Evolutionary conservation across 1,284 basidiomycete species (phyloP), one percentile per base, ranked within the genome.

Genomic region (Exobasidium rhododendri): DNA sequence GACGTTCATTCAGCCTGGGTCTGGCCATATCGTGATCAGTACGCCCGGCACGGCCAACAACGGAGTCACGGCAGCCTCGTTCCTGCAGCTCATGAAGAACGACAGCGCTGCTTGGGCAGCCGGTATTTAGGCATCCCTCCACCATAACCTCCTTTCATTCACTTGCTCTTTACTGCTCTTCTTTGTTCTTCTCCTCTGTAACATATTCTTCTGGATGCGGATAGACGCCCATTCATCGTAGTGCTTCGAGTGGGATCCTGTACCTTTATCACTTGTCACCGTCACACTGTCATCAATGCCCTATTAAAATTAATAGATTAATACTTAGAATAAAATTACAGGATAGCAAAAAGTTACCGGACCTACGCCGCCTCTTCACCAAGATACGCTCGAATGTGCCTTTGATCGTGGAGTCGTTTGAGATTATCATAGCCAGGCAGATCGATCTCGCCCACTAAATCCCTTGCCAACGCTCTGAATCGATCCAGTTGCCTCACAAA

Each of bases 401-500:
- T 54, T 26, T 62, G 56, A 35, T 62, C 60, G 29, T 46, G 59
- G 28, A 28, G 53, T 24, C 59, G 56, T 45, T 61, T 62, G 2
- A 62, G 35, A 3, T 43, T 20, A 47, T 62, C 58, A 49, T 47
- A 62, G 6, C 58, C 58, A n/a, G 29, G 30, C 31, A 62, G 32
- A 10, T 30, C 22, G 20, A 64, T 64, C 26, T 73, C 65, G 1
- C 71, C 71, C 6, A 71, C 69, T 26, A 73, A 49, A 11, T 66
- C 65, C 49, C 65, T 61, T 24, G 67, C 67, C 43, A 71, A 61
- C 28, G 65, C 68, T 35, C 60, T 64, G 58, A 68, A 67, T 59
- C 60, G 64, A 59, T 73, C 71, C 11, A 73, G 63, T 52, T 71
- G 59, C 1, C 50, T 55, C 0, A 62, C 65, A 35, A 73, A 57